phyloP scores from a whole-genome alignment of 768 basidiomycete genomes.

The Phylloporus scabripes region DNA sequence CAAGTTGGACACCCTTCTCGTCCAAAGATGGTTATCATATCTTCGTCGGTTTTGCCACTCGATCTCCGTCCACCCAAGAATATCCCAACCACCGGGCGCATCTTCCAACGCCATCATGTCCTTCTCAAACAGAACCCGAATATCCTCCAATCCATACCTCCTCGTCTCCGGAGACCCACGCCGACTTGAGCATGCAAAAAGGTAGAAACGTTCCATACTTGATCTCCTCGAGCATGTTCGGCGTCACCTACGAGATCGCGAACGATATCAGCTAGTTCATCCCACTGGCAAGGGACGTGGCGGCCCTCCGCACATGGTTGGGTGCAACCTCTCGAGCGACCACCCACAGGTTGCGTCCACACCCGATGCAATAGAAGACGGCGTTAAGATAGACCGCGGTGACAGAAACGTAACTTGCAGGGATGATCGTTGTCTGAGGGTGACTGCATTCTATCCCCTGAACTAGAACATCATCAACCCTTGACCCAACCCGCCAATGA shows the following conservation, averaged over 20 bases:
- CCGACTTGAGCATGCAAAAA: slow-evolving; percentile 32
- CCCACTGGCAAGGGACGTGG: slow-evolving; percentile 30
- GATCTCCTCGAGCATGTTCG: slow-evolving; percentile 32
- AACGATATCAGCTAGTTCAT: slow-evolving; percentile 36
- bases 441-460: slow-evolving; percentile 33
- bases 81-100: slow-evolving; percentile 30
- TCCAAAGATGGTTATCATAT: no score
- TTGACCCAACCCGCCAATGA: slow-evolving; percentile 47
- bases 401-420: slow-evolving; percentile 36
- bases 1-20: no score
- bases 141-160: slow-evolving; percentile 36
- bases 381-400: slow-evolving; percentile 36
- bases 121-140: slow-evolving; percentile 34
- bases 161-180: slow-evolving; percentile 39
- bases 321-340: slow-evolving; percentile 34
- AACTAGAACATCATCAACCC: slow-evolving; percentile 37
- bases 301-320: slow-evolving; percentile 34
- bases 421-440: slow-evolving; percentile 22
- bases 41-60: background rate
- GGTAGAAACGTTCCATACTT: slow-evolving; percentile 31
- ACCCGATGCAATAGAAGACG: slow-evolving; percentile 33
- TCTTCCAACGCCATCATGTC: slow-evolving; percentile 32
- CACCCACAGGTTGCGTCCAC: slow-evolving; percentile 29
- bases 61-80: slow-evolving; percentile 19
- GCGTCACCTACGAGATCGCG: slow-evolving; percentile 34